These are phyloP conservation scores for Rugosomyces carneus DNA, from an alignment of 1,284 basidiomycete species.

Conservation along the genomic window DNA sequence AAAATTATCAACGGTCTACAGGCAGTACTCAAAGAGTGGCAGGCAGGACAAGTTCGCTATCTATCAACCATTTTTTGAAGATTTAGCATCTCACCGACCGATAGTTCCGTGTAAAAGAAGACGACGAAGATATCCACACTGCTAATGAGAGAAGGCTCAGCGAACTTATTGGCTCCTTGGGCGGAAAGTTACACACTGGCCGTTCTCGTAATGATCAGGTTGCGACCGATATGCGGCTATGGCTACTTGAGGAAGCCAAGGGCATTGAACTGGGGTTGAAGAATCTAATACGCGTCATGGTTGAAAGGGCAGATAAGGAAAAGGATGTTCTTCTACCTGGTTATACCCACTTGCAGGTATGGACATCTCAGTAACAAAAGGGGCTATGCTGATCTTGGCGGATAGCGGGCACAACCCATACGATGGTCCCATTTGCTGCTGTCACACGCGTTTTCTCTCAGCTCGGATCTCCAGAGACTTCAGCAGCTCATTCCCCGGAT, in stretches of 20 bases:
- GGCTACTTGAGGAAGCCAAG: constrained; percentile 81
- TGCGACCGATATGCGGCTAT: constrained; percentile 95
- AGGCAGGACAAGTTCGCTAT: constrained; percentile 50
- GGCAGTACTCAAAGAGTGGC: constrained; percentile 84
- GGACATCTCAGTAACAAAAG: constrained; percentile 16
- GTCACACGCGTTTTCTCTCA: constrained; percentile 92
- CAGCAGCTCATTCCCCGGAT: constrained; percentile 82
- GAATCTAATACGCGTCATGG: constrained; percentile 82
- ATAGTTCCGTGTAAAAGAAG: constrained; percentile 68
- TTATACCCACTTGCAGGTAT: constrained; percentile 93
- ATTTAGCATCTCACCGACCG: not conserved
- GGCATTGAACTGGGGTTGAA: constrained; percentile 71
- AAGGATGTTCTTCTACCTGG: constrained; percentile 89
- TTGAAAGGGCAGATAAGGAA: constrained; percentile 88
- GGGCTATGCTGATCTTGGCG: not conserved
- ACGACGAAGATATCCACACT: constrained; percentile 99
- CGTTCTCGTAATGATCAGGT: constrained; percentile 97
- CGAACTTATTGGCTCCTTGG: constrained; percentile 88
- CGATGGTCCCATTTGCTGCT: constrained; percentile 97
- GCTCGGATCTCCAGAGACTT: constrained; percentile 83
- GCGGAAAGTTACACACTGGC: constrained; percentile 94
- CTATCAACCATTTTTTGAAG: not conserved
- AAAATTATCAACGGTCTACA: constrained; percentile 79
- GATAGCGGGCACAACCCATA: constrained; percentile 91
- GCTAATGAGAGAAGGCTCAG: constrained; percentile 94